phyloP scores from a whole-genome alignment of 2,329 filamentous ascomycete genomes.

The Stemphylium vesicarium region DNA sequence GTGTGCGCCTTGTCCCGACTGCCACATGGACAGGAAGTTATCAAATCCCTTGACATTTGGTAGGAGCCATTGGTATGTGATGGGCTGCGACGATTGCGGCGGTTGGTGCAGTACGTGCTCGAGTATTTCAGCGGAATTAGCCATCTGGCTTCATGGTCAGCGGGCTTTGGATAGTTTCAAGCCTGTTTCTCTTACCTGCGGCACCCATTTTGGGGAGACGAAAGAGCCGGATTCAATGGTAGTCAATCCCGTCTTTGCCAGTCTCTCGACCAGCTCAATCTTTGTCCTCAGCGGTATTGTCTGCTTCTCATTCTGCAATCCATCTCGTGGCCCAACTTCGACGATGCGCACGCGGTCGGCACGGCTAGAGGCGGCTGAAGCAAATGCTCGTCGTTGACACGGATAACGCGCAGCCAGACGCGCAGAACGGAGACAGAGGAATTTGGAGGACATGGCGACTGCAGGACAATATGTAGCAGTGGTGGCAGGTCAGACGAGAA shows the following conservation, averaged over 20 bases:
- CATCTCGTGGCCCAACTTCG: constrained; percentile 84
- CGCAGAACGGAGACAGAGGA: constrained; percentile 39
- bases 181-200: constrained; percentile 64
- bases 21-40: constrained; percentile 63
- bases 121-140: constrained; percentile 76
- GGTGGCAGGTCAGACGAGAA: neutral
- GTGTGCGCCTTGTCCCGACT: constrained; percentile 54
- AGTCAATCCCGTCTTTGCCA: constrained; percentile 71
- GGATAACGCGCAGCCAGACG: constrained; percentile 47
- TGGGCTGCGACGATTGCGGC: constrained; percentile 59
- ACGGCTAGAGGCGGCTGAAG: constrained; percentile 41
- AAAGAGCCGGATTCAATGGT: constrained; percentile 84
- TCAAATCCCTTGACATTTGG: constrained; percentile 77
- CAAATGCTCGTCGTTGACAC: constrained; percentile 36
- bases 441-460: constrained; percentile 38
- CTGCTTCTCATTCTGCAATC: constrained; percentile 83
- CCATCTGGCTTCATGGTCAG: constrained; percentile 65
- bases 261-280: constrained; percentile 73
- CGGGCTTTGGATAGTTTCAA: constrained; percentile 46
- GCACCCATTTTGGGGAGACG: constrained; percentile 83
- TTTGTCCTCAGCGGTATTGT: constrained; percentile 75
- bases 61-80: constrained; percentile 81
- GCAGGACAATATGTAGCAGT: neutral
- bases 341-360: constrained; percentile 66
- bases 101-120: constrained; percentile 68